These are phyloP conservation scores for Lachancea nothofagi DNA, from an alignment of 805 yeast species.

Conservation along the genomic window DNA sequence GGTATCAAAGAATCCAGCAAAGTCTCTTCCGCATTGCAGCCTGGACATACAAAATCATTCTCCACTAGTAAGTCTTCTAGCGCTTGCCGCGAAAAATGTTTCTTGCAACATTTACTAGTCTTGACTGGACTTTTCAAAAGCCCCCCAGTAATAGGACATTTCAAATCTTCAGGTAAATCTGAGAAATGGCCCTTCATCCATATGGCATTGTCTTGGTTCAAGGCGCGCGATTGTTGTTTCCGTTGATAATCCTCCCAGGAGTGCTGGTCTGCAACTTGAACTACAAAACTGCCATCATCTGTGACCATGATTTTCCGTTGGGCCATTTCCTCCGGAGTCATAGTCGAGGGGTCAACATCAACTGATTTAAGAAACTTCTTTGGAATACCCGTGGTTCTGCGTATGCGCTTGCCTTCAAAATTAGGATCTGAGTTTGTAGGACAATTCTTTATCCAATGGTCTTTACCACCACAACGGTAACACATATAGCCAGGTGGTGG, in stretches of 20 bases:
- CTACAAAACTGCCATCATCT: slow-evolving; percentile 92
- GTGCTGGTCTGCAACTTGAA: slow-evolving; percentile 88
- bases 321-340: slow-evolving; percentile 61
- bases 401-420: slow-evolving; percentile 87
- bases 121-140: slow-evolving; percentile 66
- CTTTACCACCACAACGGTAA: slow-evolving; percentile 91
- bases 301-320: slow-evolving; percentile 70
- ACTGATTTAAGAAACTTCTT: slow-evolving; percentile 83
- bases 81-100: slow-evolving; percentile 51
- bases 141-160: slow-evolving; percentile 66
- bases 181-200: slow-evolving; percentile 41
- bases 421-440: slow-evolving; percentile 91
- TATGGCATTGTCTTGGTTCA: slow-evolving; percentile 39
- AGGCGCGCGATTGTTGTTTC: slow-evolving; percentile 37
- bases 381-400: slow-evolving; percentile 96
- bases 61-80: slow-evolving; percentile 67
- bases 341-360: slow-evolving; percentile 41
- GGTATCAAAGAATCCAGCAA: slow-evolving; percentile 64
- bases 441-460: slow-evolving; percentile 94
- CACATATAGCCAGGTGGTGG: slow-evolving; percentile 97
- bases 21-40: slow-evolving; percentile 68
- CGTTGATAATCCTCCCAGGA: slow-evolving; percentile 88
- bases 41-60: slow-evolving; percentile 86
- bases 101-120: slow-evolving; percentile 73
- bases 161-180: slow-evolving; percentile 49